Conservation (phyloP, 169 alveolate genomes). For the Plasmodium billcollinsi region DNA sequence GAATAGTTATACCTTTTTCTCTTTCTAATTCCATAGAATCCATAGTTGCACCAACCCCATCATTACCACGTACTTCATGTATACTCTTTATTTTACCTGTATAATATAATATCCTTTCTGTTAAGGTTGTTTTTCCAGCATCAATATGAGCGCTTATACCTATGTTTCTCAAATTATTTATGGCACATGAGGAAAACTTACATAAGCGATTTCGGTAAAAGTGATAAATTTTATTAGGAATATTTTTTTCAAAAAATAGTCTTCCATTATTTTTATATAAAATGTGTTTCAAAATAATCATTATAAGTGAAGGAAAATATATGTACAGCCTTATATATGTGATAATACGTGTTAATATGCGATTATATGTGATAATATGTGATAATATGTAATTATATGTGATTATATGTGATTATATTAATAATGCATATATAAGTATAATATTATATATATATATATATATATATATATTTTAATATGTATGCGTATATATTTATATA, state of each 20-base stretch:
- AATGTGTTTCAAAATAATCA: too few species aligned
- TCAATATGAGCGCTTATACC: conserved; percentile 98
- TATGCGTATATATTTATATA: too few species aligned
- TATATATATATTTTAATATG: too few species aligned
- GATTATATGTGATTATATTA: too few species aligned
- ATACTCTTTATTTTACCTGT: conserved; percentile 94
- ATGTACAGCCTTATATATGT: too few species aligned
- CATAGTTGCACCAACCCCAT: conserved; percentile 98
- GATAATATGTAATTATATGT: too few species aligned
- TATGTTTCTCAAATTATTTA: conserved; percentile 91
- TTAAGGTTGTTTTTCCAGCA: conserved; percentile 98
- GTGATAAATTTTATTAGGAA: not conserved
- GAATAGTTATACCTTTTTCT: conserved; percentile 97
- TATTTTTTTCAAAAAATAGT: not conserved
- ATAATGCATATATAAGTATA: too few species aligned
- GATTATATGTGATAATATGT: too few species aligned
- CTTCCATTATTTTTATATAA: too few species aligned
- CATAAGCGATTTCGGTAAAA: conserved; percentile 40
- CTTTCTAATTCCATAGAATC: conserved; percentile 98
- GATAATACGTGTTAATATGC: too few species aligned
- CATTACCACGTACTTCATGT: conserved; percentile 97
- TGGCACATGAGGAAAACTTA: conserved; percentile 73
- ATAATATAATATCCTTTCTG: conserved; percentile 91
- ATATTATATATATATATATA: too few species aligned
- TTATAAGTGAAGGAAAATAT: too few species aligned